Evolutionary conservation across 2,329 filamentous ascomycete species (phyloP), one percentile per base, ranked within the genome.

Genomic region (Hymenoscyphus salicellus): DNA sequence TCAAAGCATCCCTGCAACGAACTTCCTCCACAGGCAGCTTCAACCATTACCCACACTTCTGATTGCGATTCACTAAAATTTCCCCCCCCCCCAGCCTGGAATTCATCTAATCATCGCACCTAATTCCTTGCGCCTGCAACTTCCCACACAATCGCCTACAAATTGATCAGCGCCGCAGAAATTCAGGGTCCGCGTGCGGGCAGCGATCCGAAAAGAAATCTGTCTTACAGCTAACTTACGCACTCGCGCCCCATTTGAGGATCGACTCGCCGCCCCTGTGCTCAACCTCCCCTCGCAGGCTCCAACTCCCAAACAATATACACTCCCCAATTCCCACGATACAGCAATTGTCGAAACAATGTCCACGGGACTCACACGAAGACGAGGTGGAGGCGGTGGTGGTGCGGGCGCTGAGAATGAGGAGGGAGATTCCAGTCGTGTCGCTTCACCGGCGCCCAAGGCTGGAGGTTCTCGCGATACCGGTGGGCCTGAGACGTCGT

Each of bases 401-500:
- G 81, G 81, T 82, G 85, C 87, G 80, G 88, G 85, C 76, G 86
- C 81, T 73, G 84, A 84, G 64, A 84, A 82, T 77, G 87, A 89
- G 68, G 83, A 86, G 75, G 83, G 86, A 72, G 84, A 88, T 72
- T 80, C 83, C 73, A 86, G 84, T 79, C 83, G 89, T 75, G 87
- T 90, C 71, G 82, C 84, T 73, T 89, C 87, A 59, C 88, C 88
- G 46, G 82, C 82, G 64, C 85, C 88, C 67, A 83, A 86, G 81
- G 79, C 86, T 81, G 82, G 86, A 74, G 83, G 82, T 56, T 78
- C 83, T 66, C 79, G 77, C 73, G 84, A 84, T 75, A 84, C 86
- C 74, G 80, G 73, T 74, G 81, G 77, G 69, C 86, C 86, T 74
- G 87, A 89, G 80, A 97, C 95, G 66, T 94, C 90, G 74, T 98